Conservation (phyloP, 495 filamentous ascomycete species). For the Letharia lupina region DNA sequence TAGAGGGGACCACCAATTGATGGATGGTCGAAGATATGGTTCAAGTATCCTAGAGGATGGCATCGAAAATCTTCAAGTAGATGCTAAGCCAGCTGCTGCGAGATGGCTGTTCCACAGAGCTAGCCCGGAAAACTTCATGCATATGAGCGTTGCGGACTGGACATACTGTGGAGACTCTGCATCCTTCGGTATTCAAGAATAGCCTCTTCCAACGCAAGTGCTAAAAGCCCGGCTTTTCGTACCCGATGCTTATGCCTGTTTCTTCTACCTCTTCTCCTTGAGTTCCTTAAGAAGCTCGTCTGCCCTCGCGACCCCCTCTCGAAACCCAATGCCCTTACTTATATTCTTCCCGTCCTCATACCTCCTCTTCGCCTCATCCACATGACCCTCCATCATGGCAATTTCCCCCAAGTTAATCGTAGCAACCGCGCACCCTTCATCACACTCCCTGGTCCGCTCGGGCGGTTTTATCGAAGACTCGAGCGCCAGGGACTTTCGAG, state of each 20-base stretch:
- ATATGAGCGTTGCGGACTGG: not conserved
- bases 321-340: slow-evolving; percentile 54
- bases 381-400: slow-evolving; percentile 58
- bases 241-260: slow-evolving; percentile 16
- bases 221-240: not conserved
- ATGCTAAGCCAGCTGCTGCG: not conserved
- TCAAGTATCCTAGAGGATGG: too few relatives aligned
- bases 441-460: slow-evolving; percentile 70
- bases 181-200: not conserved
- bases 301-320: slow-evolving; percentile 54
- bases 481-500: slow-evolving; percentile 59
- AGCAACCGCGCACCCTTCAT: slow-evolving; percentile 75
- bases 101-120: not conserved
- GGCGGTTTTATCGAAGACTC: slow-evolving; percentile 47
- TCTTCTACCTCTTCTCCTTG: slow-evolving; percentile 21
- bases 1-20: not conserved
- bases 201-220: not conserved
- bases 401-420: slow-evolving; percentile 80
- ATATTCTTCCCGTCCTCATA: slow-evolving; percentile 58
- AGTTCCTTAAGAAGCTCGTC: slow-evolving; percentile 49
- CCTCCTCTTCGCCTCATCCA: slow-evolving; percentile 50
- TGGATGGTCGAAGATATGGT: not conserved
- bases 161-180: not conserved
- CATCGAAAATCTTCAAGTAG: not conserved
- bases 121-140: not conserved